Base-by-base conservation (phyloP, 2,329 filamentous ascomycete species). In the Coniella vitis region DNA sequence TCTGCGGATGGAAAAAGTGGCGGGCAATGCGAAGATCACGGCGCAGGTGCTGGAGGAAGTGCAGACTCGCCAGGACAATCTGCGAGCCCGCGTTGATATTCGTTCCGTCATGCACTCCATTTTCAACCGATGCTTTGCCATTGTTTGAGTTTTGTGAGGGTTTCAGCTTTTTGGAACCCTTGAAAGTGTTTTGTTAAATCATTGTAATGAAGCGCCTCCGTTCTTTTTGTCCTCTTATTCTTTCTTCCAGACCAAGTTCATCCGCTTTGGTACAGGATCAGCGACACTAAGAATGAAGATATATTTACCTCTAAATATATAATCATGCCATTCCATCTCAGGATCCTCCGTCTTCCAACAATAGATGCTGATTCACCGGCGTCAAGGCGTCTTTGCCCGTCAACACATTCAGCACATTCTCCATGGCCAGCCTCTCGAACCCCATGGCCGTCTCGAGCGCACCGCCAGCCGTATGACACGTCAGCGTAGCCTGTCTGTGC, bases 391-490 rank as follows among this genome's bases (percentile, higher is more conserved):
- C 63, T 22, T 69, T 63, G 2, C 63, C 68, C 34, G 65, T 62
- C 38, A 78, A 57, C 46, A 75, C 75, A 0, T 68, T 66, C 45
- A 74, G 56, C 13, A 78, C 63, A 56, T 80, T 81, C 61, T 73
- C 66, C 62, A 81, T 77, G 1, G 74, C 69, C 57, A 79, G 57
- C 35, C 64, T 63, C 61, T 80, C 76, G 54, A 80, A 79, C 17
- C 74, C 74, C 21, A 74, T 60, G 53, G 70, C 69, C 40, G 75
- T 76, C 54, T 78, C 74, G 4, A 79, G 64, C 10, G 74, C 75
- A 2, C 75, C 74, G 0, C 77, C 76, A 2, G 75, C 77, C 46
- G 74, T 78, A 61, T 80, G 77, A 17, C 69, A 68, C 14, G 77
- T 71, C 35, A 79, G 60, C 41, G 71, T 72, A 0, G 67, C 69